phyloP scores from a whole-genome alignment of 805 yeast genomes.

The Wickerhamomyces hampshirensis region DNA sequence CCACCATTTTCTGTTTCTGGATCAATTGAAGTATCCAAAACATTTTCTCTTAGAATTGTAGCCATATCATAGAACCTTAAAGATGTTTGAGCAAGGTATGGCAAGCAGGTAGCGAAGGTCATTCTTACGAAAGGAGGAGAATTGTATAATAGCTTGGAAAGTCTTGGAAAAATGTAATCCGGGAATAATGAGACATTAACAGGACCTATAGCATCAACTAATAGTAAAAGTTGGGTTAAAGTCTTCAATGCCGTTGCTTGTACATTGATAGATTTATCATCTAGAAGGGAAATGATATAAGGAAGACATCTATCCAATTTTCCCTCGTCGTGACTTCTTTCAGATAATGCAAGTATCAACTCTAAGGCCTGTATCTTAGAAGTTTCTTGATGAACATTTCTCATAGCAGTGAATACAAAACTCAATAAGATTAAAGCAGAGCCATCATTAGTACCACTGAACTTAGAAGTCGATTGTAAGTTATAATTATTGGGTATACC shows the following conservation, averaged over 20 bases:
- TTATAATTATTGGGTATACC: slow-evolving; percentile 45
- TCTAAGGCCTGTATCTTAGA: slow-evolving; percentile 70
- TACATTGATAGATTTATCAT: slow-evolving; percentile 62
- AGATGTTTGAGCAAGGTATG: slow-evolving; percentile 64
- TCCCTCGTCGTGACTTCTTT: slow-evolving; percentile 71
- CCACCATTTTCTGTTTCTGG: slow-evolving; percentile 42
- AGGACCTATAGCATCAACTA: slow-evolving; percentile 64
- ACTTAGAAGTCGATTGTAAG: slow-evolving; percentile 32
- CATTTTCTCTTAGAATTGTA: slow-evolving; percentile 39
- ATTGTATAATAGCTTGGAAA: slow-evolving; percentile 39
- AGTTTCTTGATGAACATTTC: slow-evolving; percentile 55
- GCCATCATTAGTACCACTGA: slow-evolving; percentile 30
- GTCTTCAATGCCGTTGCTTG: slow-evolving; percentile 61
- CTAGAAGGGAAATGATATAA: slow-evolving; percentile 64
- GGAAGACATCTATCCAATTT: slow-evolving; percentile 87
- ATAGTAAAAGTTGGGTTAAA: slow-evolving; percentile 59
- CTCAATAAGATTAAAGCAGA: slow-evolving; percentile 56
- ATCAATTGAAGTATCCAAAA: slow-evolving; percentile 31
- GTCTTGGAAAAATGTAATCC: slow-evolving; percentile 75
- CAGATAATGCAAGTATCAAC: slow-evolving; percentile 69
- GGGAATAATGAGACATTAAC: slow-evolving; percentile 73
- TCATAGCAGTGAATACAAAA: slow-evolving; percentile 52
- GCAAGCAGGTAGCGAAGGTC: slow-evolving; percentile 68
- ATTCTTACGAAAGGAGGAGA: slow-evolving; percentile 49
- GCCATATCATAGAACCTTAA: slow-evolving; percentile 60